Conservation (phyloP, 2,329 filamentous ascomycete species). For the Colletotrichum incanum region DNA sequence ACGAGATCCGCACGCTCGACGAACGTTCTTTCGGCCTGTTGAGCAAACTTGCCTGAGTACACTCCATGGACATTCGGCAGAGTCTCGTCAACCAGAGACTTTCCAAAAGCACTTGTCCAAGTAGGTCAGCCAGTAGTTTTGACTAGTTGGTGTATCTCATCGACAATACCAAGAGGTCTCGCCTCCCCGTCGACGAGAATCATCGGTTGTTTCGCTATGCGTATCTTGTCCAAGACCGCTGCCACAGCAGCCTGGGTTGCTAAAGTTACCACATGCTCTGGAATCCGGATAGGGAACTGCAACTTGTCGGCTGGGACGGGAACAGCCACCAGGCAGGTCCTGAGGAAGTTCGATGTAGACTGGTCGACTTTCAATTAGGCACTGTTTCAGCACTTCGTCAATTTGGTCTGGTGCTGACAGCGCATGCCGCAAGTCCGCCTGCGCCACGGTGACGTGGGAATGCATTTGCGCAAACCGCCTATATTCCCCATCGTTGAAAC, state of each 20-base stretch:
- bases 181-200: conserved; percentile 31
- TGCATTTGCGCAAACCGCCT: conserved; percentile 66
- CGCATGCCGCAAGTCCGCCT: conserved; percentile 62
- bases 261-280: conserved; percentile 30
- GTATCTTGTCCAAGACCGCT: conserved; percentile 58
- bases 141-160: conserved; percentile 17
- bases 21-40: conserved; percentile 45
- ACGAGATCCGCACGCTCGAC: conserved; percentile 42
- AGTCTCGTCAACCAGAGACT: conserved; percentile 27
- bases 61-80: conserved; percentile 25
- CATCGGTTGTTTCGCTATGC: conserved; percentile 42
- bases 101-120: conserved; percentile 19
- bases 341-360: conserved; percentile 71
- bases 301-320: conserved; percentile 53
- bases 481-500: conserved; percentile 68
- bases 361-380: conserved; percentile 67
- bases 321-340: conserved; percentile 65
- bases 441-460: conserved; percentile 64
- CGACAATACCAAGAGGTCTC: conserved; percentile 8
- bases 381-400: conserved; percentile 65
- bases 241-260: conserved; percentile 51
- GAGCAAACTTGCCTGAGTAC: conserved; percentile 17
- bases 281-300: conserved; percentile 46
- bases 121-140: conserved; percentile 28
- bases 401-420: conserved; percentile 64